Evolutionary conservation across 192 early-diverging fungal genomes (phyloP).

Genomic region (Martensiomyces pterosporus): DNA sequence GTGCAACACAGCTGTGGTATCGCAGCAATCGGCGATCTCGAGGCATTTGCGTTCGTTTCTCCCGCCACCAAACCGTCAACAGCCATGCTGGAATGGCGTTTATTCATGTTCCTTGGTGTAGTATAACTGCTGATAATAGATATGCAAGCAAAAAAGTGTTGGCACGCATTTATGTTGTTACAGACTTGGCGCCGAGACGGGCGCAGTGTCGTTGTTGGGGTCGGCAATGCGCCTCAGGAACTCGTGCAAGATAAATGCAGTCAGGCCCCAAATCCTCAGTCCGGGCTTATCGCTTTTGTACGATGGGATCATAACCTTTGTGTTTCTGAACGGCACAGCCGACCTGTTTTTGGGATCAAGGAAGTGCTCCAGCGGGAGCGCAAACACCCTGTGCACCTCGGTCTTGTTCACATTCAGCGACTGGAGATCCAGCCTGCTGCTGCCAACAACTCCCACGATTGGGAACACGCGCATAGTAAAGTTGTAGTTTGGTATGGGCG

Average conservation of each 20-base stretch:
- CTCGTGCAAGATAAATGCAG: slow-evolving; percentile 71
- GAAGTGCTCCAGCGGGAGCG: slow-evolving; percentile 62
- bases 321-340: slow-evolving; percentile 53
- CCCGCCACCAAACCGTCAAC: too few relatives aligned
- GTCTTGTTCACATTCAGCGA: slow-evolving; percentile 51
- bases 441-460: slow-evolving; percentile 55
- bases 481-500: slow-evolving; percentile 58
- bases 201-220: slow-evolving; percentile 4
- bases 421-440: slow-evolving; percentile 42
- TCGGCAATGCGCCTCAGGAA: slow-evolving; percentile 23
- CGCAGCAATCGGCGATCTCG: too few relatives aligned
- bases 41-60: too few relatives aligned
- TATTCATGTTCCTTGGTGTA: too few relatives aligned
- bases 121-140: too few relatives aligned
- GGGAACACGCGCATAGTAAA: slow-evolving; percentile 57
- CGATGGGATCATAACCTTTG: slow-evolving; percentile 52
- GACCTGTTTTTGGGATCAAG: slow-evolving; percentile 44
- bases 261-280: slow-evolving; percentile 74
- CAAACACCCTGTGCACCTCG: slow-evolving; percentile 70
- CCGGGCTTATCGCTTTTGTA: slow-evolving; percentile 54
- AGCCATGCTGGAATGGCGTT: too few relatives aligned
- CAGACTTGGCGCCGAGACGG: not conserved
- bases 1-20: too few relatives aligned
- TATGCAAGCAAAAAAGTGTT: too few relatives aligned
- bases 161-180: too few relatives aligned